Base-by-base conservation (phyloP, 176 grass and related monocot species). In the Rhynchospora tenuis region DNA sequence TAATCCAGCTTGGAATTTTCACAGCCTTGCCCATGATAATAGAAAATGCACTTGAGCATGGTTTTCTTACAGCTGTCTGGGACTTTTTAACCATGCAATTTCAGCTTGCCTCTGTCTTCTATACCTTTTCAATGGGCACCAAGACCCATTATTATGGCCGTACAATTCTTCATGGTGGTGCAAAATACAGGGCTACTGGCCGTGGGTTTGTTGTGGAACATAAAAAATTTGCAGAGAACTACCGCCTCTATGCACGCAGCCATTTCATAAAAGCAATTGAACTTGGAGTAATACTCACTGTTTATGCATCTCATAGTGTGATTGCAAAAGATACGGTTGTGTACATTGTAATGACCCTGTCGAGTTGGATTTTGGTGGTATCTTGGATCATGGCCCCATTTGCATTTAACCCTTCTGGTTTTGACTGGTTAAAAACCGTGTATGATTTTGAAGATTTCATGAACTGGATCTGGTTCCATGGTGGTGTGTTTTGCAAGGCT, bases 381-480 rank as follows among this genome's bases (percentile, higher is more conserved):
- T 93, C 95, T 63, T 98, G 95, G 95, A 94, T 98, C 82, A 98
- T 98, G 91, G 84, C 89, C 82, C 95, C 95, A 82, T 98, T 98
- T 89, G 91, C 91, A 87, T 98, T 98, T 65, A 98, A 98, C 76
- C 95, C 95, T 7, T 98, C 95, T 43, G 95, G 95, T 50, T 98
- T 98, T 85, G 95, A 98, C 88, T 98, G 95, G 95, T 87, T 98
- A 64, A 98, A 98, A 90, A 98, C 95, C 1, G 95, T 98, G n/a
- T 95, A 98, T 79, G 95, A 95, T 82, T 93, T 95, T 54, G 95
- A 98, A 15, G 95, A 93, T 66, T 98, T 98, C 75, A 98, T 98
- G 88, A 95, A 76, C 91, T 98, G 95, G 95, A 98, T 98, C 63
- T 95, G 95, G 95, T 89, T 73, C 85, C 87, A 89, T 7, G 91